A percentile compares a stretch with the other conserved stretches of the same genome.
Evolutionary conservation across 495 filamentous ascomycete genomes (phyloP).

Genomic region (Talaromyces liani): DNA sequence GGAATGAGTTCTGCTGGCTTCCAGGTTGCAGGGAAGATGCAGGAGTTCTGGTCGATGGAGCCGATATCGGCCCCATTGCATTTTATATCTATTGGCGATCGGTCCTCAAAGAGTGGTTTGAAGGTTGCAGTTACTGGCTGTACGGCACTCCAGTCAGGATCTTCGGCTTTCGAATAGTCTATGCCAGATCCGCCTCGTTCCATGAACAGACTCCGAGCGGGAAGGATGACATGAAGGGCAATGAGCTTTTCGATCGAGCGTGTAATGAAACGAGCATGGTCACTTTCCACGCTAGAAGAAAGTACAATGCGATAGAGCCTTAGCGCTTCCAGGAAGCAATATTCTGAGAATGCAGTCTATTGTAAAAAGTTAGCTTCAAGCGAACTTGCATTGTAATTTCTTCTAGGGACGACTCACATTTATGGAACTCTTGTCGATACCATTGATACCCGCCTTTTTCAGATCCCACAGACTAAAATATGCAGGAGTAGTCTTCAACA

Average conservation of each 20-base stretch:
- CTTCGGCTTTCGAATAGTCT: slow-evolving; percentile 33
- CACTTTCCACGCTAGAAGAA: slow-evolving; percentile 27
- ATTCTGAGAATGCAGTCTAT: slow-evolving; percentile 30
- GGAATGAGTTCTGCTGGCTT: slow-evolving; percentile 26
- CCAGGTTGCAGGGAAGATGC: slow-evolving; percentile 12
- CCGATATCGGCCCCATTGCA: neutral
- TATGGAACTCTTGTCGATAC: slow-evolving; percentile 30
- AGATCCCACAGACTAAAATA: slow-evolving; percentile 39
- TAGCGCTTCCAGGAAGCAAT: slow-evolving; percentile 32
- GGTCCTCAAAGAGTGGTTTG: slow-evolving; percentile 25
- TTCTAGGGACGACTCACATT: slow-evolving; percentile 23
- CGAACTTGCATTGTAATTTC: neutral
- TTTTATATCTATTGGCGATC: slow-evolving; percentile 2
- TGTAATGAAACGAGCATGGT: slow-evolving; percentile 29
- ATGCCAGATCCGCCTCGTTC: slow-evolving; percentile 36
- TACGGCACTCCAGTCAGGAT: slow-evolving; percentile 39
- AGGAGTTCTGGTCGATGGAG: neutral
- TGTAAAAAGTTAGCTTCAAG: neutral
- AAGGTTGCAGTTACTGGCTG: slow-evolving; percentile 37
- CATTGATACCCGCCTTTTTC: slow-evolving; percentile 31
- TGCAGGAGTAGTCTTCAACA: slow-evolving; percentile 31
- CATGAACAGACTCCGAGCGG: slow-evolving; percentile 51
- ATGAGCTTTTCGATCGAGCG: slow-evolving; percentile 53
- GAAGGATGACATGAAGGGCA: slow-evolving; percentile 62
- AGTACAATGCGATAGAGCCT: slow-evolving; percentile 30